Evolutionary conservation across 164 flowering plant species (phyloP).

Genomic region (Taxillus chinensis): DNA sequence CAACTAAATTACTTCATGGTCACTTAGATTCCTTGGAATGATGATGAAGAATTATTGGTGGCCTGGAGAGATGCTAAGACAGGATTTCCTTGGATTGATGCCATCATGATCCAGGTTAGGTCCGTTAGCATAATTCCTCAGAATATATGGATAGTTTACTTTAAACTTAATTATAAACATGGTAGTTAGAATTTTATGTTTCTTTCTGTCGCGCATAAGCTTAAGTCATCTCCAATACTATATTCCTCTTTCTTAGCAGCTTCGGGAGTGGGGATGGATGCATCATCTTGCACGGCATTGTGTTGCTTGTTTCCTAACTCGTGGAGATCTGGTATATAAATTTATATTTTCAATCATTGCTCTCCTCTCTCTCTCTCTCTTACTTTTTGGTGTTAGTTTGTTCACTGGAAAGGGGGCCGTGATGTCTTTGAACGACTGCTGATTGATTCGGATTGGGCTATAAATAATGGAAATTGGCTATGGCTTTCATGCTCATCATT

Average conservation of each 20-base stretch:
- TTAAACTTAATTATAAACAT: too few relatives aligned
- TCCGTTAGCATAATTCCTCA: background rate
- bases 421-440: slow-evolving; percentile 92
- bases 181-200: too few relatives aligned
- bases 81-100: slow-evolving; percentile 99
- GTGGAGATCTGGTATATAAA: slow-evolving; percentile 81
- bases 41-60: slow-evolving; percentile 44
- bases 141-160: background rate
- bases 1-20: background rate
- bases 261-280: slow-evolving; percentile 94
- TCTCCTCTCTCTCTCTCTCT: slow-evolving; percentile 7
- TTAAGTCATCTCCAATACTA: too few relatives aligned
- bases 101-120: slow-evolving; percentile 90
- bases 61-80: slow-evolving; percentile 97
- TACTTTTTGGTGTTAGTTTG: slow-evolving; percentile 39
- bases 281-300: slow-evolving; percentile 96
- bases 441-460: slow-evolving; percentile 94
- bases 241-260: slow-evolving; percentile 26
- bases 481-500: slow-evolving; percentile 97
- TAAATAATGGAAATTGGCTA: slow-evolving; percentile 90
- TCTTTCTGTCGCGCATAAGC: too few relatives aligned
- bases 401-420: slow-evolving; percentile 95
- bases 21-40: slow-evolving; percentile 78
- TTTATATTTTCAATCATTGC: background rate
- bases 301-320: slow-evolving; percentile 94